A percentile compares a stretch with the other conserved stretches of the same genome.
phyloP scores from a whole-genome alignment of 169 alveolate species.

The Eimeria acervulina region DNA sequence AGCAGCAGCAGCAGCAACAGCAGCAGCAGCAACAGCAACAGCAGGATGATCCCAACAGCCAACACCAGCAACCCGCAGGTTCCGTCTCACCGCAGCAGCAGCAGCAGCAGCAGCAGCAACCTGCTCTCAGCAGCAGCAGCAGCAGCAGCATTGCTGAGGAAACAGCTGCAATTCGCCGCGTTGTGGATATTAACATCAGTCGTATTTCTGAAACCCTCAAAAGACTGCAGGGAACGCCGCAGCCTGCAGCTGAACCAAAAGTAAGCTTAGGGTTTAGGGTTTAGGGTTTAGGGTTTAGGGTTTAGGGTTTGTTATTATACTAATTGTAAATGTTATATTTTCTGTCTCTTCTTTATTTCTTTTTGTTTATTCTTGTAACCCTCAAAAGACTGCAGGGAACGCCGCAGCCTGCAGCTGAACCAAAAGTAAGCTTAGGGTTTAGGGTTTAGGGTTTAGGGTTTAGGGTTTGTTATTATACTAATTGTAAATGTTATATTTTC shows the following conservation, averaged over 20 bases:
- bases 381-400: constrained; percentile 40
- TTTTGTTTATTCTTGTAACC: background rate
- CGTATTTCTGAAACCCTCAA: constrained; percentile 16
- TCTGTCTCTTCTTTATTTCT: background rate
- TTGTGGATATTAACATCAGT: constrained; percentile 16
- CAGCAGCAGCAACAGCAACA: constrained; percentile 13
- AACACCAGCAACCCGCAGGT: background rate
- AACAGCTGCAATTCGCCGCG: constrained; percentile 20
- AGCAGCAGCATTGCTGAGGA: background rate
- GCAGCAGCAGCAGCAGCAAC: background rate
- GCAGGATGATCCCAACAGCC: background rate
- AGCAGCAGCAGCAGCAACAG: constrained; percentile 51
- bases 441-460: background rate
- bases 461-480: background rate
- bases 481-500: no score
- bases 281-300: background rate
- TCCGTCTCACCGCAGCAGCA: background rate
- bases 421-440: background rate
- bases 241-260: constrained; percentile 24
- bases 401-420: constrained; percentile 24
- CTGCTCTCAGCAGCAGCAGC: constrained; percentile 41
- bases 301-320: no score
- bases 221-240: constrained; percentile 23
- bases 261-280: background rate
- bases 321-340: no score